Percentiles rank a stretch among this genome's conserved stretches.
These are phyloP conservation scores for Populus deltoides DNA, from an alignment of 345 rosid species.

Conservation along the genomic window DNA sequence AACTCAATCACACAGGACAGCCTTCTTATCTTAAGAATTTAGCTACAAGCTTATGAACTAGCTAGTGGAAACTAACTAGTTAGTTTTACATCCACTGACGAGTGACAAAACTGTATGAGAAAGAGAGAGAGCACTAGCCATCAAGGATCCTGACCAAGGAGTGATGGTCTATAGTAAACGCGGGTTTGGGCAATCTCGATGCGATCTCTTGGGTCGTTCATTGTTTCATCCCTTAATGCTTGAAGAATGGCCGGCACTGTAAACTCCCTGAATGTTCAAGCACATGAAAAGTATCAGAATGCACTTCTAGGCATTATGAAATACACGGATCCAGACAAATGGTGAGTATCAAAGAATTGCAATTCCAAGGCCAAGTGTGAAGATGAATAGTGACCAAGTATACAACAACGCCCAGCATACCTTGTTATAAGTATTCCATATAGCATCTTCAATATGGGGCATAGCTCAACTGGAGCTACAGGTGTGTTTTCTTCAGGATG, in stretches of 20 bases:
- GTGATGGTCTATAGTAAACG: slow-evolving; percentile 23
- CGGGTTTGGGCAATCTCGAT: slow-evolving; percentile 28
- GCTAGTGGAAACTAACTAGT: background rate
- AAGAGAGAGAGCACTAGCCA: background rate
- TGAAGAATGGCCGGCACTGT: slow-evolving; percentile 26
- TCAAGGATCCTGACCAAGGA: slow-evolving; percentile 32
- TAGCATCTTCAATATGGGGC: slow-evolving; percentile 82
- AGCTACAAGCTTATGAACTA: background rate
- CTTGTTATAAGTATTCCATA: slow-evolving; percentile 47
- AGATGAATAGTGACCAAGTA: background rate
- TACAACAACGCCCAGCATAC: background rate
- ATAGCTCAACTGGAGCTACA: slow-evolving; percentile 85
- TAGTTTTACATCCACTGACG: slow-evolving; percentile 7
- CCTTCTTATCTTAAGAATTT: slow-evolving; percentile 1
- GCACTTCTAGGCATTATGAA: background rate
- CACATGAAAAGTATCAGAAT: slow-evolving; percentile 4
- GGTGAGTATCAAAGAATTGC: background rate
- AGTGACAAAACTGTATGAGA: background rate
- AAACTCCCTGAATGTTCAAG: slow-evolving; percentile 19
- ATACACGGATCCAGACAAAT: background rate
- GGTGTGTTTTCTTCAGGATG: slow-evolving; percentile 72
- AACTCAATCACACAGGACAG: background rate
- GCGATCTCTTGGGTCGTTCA: slow-evolving; percentile 36
- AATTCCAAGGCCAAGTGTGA: background rate
- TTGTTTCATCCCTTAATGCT: slow-evolving; percentile 31